These are phyloP conservation scores for Backusella luteola DNA, from an alignment of 192 early-diverging fungal genomes.

Conservation along the genomic window DNA sequence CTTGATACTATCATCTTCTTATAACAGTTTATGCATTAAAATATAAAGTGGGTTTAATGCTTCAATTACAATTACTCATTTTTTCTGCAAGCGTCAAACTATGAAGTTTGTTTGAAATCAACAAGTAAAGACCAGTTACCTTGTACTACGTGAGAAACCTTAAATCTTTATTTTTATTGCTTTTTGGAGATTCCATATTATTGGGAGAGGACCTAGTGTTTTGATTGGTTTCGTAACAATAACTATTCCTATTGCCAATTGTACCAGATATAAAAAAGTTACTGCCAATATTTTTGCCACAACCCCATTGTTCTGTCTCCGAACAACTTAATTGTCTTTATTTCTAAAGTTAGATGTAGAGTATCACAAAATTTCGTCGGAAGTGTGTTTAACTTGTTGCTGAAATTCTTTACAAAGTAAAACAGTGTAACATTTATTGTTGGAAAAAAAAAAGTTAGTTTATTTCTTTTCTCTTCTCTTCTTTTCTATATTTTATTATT, in stretches of 20 bases:
- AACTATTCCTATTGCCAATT: neutral
- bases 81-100: neutral
- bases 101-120: neutral
- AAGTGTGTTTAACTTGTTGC: slow-evolving; percentile 72
- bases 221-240: slow-evolving; percentile 9
- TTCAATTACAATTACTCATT: neutral
- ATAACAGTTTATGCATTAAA: neutral
- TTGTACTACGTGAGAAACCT: neutral
- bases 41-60: neutral
- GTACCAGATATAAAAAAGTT: neutral
- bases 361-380: slow-evolving; percentile 76
- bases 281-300: neutral
- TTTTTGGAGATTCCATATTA: neutral
- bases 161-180: neutral
- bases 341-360: neutral
- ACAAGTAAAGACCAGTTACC: neutral
- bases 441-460: neutral
- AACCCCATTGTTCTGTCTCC: neutral
- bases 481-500: neutral
- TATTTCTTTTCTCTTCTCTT: neutral
- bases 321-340: neutral
- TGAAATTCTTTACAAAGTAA: slow-evolving; percentile 38
- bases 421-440: slow-evolving; percentile 2
- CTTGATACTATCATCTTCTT: neutral
- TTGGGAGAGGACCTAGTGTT: neutral